Conservation (phyloP, 2,329 filamentous ascomycete species). For the Metarhizium album region DNA sequence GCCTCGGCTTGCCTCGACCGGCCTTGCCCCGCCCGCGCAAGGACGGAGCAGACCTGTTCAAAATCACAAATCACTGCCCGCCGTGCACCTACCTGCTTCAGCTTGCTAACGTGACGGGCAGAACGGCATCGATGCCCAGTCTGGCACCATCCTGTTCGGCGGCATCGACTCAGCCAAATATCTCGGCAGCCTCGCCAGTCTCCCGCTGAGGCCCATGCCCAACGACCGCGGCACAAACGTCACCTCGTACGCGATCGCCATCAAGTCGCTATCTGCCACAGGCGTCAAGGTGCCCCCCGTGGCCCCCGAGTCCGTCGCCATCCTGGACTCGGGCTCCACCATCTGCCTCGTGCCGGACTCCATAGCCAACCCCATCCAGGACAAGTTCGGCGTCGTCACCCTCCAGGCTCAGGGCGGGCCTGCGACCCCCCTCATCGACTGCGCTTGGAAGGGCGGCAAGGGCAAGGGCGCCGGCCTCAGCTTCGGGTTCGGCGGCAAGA, state of each 20-base stretch:
- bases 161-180: conserved; percentile 69
- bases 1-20: too few relatives aligned
- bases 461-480: conserved; percentile 31
- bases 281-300: conserved; percentile 21
- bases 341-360: conserved; percentile 56
- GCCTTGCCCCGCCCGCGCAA: too few relatives aligned
- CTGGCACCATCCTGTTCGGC: conserved; percentile 66
- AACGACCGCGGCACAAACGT: conserved; percentile 31
- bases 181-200: conserved; percentile 34
- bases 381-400: conserved; percentile 40
- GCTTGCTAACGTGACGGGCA: conserved; percentile 4
- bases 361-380: conserved; percentile 40
- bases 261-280: conserved; percentile 28
- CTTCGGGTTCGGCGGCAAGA: conserved; percentile 40
- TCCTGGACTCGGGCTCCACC: conserved; percentile 66
- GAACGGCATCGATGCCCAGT: conserved; percentile 52
- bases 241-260: conserved; percentile 24
- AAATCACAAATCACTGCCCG: too few relatives aligned
- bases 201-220: conserved; percentile 36
- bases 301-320: conserved; percentile 38
- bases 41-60: too few relatives aligned
- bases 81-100: neutral
- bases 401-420: conserved; percentile 14
- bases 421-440: conserved; percentile 42
- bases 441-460: conserved; percentile 33